Base-by-base conservation (phyloP, 768 basidiomycete species). In the Pleurotus tuber-regium region DNA sequence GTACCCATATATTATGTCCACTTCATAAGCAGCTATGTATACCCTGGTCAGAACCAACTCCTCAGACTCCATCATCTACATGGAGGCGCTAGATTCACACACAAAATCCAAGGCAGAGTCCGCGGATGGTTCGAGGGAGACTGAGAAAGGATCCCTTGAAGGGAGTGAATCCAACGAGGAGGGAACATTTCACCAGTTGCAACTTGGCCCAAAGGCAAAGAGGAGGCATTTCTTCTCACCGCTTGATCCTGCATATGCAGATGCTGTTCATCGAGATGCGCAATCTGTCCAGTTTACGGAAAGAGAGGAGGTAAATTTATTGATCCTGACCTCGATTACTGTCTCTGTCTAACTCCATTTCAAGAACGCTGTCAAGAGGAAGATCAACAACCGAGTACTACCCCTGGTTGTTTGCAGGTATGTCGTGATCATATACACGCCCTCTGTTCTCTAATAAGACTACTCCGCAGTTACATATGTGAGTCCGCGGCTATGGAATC, bases 301-400 rank as follows among this genome's bases (percentile, higher is more conserved):
- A 51, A 39, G 48, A 41, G 41, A 50, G 11, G 49, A 50, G 49
- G 49, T 50, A 24, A 6, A 30, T 21, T 18, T 10, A 11, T 19
- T 19, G 5, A 10, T 18, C 24, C 26, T 30, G 24, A 9, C 9
- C 18, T 14, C 18, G 38, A n/a, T 25, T 19, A 10, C 26, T 43
- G 16, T 11, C 39, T 25, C 16, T 4, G 25, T 11, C 35, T 11
- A 24, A 10, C 18, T 53, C 39, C 2, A 38, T 10, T 21, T 31
- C 23, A 8, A 79, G 77, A 70, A 57, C 53, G 63, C 57, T 9
- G 79, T 82, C 19, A 69, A 64, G 47, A 66, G 67, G 30, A 82
- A 80, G 62, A 79, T 82, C 39, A 79, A 82, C 57, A 63, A 66
- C n/a, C 67, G 67, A 6, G 74, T 82, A 3, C 66, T 83, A 38